Evolutionary conservation across 2,329 filamentous ascomycete genomes (phyloP).

Genomic region (Chrysoporthe puriensis): DNA sequence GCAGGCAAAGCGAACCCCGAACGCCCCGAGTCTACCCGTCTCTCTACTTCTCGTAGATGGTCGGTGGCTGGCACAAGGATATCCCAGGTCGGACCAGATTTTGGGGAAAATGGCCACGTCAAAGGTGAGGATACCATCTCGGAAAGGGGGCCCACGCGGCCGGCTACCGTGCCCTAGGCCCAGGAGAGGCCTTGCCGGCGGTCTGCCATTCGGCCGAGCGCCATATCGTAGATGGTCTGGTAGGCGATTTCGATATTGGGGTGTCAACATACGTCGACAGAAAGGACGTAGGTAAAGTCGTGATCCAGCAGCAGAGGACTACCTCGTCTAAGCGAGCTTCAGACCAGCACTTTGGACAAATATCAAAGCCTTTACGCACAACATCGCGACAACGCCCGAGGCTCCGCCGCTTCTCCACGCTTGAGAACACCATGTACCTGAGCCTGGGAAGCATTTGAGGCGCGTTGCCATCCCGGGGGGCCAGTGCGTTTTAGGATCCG

Average conservation of each 20-base stretch:
- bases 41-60: background rate
- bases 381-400: background rate
- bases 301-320: background rate
- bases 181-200: too few relatives aligned
- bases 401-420: background rate
- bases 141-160: too few relatives aligned
- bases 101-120: too few relatives aligned
- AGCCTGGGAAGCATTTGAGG: background rate
- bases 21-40: background rate
- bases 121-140: too few relatives aligned
- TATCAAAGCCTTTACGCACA: background rate
- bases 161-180: too few relatives aligned
- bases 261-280: background rate
- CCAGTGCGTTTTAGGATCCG: background rate
- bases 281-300: background rate
- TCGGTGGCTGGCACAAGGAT: background rate
- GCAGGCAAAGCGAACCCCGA: background rate
- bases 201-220: too few relatives aligned
- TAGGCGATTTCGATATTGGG: background rate
- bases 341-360: background rate
- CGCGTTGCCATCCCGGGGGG: background rate
- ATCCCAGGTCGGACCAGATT: too few relatives aligned
- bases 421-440: background rate
- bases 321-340: background rate
- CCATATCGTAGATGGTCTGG: background rate